Percentiles rank a stretch among this genome's conserved stretches.
Evolutionary conservation across 2,329 filamentous ascomycete genomes (phyloP).

Genomic region (Botryotinia convoluta): DNA sequence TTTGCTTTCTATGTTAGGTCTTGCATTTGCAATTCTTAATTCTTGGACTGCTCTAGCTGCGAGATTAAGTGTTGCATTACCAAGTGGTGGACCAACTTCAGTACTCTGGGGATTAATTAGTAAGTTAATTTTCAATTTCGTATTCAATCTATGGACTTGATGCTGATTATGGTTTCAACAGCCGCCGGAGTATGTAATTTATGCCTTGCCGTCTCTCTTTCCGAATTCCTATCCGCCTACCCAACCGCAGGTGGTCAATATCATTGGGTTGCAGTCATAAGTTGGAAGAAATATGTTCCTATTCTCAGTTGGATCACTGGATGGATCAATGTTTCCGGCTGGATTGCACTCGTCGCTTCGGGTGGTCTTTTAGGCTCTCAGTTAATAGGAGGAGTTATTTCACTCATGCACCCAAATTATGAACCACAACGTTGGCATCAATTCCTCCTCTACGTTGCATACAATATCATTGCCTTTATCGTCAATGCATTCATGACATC

Average conservation of each 20-base stretch:
- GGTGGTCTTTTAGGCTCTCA: constrained; percentile 54
- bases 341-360: constrained; percentile 47
- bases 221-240: constrained; percentile 56
- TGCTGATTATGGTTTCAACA: neutral
- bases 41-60: constrained; percentile 55
- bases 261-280: constrained; percentile 56
- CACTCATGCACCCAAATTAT: constrained; percentile 48
- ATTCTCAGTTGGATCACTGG: constrained; percentile 46
- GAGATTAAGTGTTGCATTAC: constrained; percentile 51
- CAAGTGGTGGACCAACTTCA: constrained; percentile 66
- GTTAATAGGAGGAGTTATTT: constrained; percentile 53
- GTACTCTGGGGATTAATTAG: constrained; percentile 69
- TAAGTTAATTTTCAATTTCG: constrained; percentile 42
- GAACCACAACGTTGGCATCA: constrained; percentile 46
- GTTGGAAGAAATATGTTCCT: constrained; percentile 46
- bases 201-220: constrained; percentile 55
- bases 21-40: constrained; percentile 57
- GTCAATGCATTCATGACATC: constrained; percentile 51
- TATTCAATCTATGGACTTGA: neutral
- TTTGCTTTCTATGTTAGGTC: constrained; percentile 56
- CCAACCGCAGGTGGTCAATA: constrained; percentile 57
- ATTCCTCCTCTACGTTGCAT: constrained; percentile 51
- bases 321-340: constrained; percentile 48
- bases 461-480: constrained; percentile 45
- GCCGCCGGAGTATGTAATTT: constrained; percentile 52